A percentile compares a stretch with the other conserved stretches of the same genome.
Conservation (phyloP, 192 early-diverging fungal genomes). For the Coemansia sp. region DNA sequence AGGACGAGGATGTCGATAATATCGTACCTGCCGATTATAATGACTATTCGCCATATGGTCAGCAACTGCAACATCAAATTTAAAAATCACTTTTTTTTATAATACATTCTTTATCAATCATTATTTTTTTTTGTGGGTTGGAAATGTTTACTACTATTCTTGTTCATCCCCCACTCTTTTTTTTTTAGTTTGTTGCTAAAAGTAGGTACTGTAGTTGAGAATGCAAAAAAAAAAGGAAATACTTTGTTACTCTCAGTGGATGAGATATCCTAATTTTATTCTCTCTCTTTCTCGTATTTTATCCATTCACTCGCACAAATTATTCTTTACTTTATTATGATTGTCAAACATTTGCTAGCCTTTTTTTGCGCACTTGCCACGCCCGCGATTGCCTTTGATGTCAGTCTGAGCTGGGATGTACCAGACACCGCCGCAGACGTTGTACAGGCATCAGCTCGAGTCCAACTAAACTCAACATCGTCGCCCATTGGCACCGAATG, state of each 20-base stretch:
- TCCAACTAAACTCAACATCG: constrained; percentile 39
- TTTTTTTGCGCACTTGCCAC: neutral
- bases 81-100: neutral
- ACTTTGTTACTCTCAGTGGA: no score
- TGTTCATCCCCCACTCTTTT: neutral
- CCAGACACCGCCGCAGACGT: constrained; percentile 39
- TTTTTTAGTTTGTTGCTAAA: neutral
- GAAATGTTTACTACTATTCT: neutral
- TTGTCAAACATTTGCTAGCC: neutral
- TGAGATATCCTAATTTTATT: neutral
- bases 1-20: constrained; percentile 13
- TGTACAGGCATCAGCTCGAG: constrained; percentile 37
- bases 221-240: neutral
- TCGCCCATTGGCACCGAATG: constrained; percentile 51
- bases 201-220: neutral
- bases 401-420: constrained; percentile 45
- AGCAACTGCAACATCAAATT: constrained; percentile 2
- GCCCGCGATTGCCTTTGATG: constrained; percentile 19
- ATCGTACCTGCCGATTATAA: constrained; percentile 13
- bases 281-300: neutral
- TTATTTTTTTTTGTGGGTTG: no score
- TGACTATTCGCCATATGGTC: constrained; percentile 10
- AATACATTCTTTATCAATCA: neutral
- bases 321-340: neutral
- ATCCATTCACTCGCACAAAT: neutral